Base-by-base conservation (phyloP, 2,329 filamentous ascomycete genomes). In the Nigrograna mackinnonii region DNA sequence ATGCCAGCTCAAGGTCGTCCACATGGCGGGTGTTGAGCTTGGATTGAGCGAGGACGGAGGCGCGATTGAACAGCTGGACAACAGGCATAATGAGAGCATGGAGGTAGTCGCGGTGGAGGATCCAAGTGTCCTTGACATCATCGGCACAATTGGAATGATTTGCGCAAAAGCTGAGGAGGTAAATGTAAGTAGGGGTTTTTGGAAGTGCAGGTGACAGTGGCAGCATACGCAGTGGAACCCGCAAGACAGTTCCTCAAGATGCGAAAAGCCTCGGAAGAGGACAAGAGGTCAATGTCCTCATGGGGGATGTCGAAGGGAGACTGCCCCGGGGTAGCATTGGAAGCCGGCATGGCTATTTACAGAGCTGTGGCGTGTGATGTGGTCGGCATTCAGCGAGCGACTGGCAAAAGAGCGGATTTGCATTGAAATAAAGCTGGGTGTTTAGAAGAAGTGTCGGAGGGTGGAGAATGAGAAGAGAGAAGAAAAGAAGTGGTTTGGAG, bases 11-110 rank as follows among this genome's bases (percentile, higher is more conserved):
- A 4, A 79, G 71, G 43, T 83, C 79, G 41, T 76, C 71, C 13
- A 70, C 68, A 43, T 72, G 73, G 30, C 64, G 62, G 21, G 70
- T 74, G 43, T 75, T 74, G 7, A 81, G 69, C 1, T 72, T 73
- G 17, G 71, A 71, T 21, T 73, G 67, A 2, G 80, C 80, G 22
- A 81, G 69, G 1, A 69, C 69, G 21, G 74, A 73, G n/a, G 80
- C 78, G 49, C 78, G 77, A 44, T 73, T 70, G 62, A 78, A 79
- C 39, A 83, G 72, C 46, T 79, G 70, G 22, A 80, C 77, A 6
- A 83, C 66, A n/a, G 80, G 80, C 37, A 80, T 75, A 39, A 82
- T 71, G 12, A 83, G 69, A 22, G 79, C 79, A 52, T 83, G 79
- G 39, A 82, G 75, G 39, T 83, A 74, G 46, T 83, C 79, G 55